Conservation (phyloP, 2,329 filamentous ascomycete species). For the Penicillium carneum region DNA sequence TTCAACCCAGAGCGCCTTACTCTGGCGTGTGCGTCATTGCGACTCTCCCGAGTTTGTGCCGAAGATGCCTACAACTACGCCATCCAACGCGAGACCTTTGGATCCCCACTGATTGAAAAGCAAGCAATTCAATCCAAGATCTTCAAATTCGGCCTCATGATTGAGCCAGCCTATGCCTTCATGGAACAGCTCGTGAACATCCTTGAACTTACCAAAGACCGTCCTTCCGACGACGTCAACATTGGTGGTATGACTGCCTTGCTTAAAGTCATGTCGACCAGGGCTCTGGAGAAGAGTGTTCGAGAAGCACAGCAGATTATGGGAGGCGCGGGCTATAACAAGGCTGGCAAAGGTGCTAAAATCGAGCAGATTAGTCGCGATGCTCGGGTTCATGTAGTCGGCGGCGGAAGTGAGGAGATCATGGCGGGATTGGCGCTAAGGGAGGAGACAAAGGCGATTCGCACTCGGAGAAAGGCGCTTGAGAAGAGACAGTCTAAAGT, state of each 20-base stretch:
- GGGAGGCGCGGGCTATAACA: slow-evolving; percentile 62
- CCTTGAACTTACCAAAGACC: slow-evolving; percentile 54
- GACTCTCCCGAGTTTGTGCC: slow-evolving; percentile 68
- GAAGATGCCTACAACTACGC: slow-evolving; percentile 68
- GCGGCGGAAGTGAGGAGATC: slow-evolving; percentile 52
- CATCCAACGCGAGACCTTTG: slow-evolving; percentile 70
- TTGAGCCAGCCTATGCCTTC: slow-evolving; percentile 69
- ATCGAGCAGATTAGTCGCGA: slow-evolving; percentile 64
- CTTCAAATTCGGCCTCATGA: slow-evolving; percentile 64
- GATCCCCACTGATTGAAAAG: slow-evolving; percentile 63
- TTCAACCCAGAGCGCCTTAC: slow-evolving; percentile 78
- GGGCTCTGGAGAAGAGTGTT: slow-evolving; percentile 61
- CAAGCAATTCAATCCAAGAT: slow-evolving; percentile 68
- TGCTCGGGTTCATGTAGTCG: slow-evolving; percentile 56
- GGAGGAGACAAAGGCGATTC: slow-evolving; percentile 44
- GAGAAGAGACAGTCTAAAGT: slow-evolving; percentile 39
- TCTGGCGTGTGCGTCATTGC: slow-evolving; percentile 69
- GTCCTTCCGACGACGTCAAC: slow-evolving; percentile 49
- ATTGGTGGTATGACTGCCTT: slow-evolving; percentile 62
- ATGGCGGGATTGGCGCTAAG: slow-evolving; percentile 47
- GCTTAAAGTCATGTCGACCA: slow-evolving; percentile 61
- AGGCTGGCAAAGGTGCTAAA: slow-evolving; percentile 57
- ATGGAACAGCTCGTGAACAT: slow-evolving; percentile 68
- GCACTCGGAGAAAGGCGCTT: slow-evolving; percentile 38
- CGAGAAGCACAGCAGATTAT: slow-evolving; percentile 65